Evolutionary conservation across 345 rosid species (phyloP), one percentile per base, ranked within the genome.

Genomic region (Lepidium sativum): DNA sequence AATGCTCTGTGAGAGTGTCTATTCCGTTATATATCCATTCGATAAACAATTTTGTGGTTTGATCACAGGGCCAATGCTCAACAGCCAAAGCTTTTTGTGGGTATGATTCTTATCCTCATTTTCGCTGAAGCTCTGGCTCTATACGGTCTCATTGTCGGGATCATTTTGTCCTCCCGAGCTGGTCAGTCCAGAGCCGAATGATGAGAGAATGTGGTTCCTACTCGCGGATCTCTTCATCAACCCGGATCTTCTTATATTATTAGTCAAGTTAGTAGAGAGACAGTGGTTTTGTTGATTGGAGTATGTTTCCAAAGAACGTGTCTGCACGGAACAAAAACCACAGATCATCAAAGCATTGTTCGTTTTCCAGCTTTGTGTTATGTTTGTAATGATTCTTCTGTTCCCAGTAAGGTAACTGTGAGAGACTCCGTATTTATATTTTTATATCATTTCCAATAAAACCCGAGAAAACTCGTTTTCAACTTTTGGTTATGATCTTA

Each of bases 41-140:
- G 52, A 5, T 55, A 63, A 48, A 52, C 18, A 58, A 54, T 40
- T 47, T 54, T 38, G 60, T 51, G 50, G 70, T 31, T 64, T 63
- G 56, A 38, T 56, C 13, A 60, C 82, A 90, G 92, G 76, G 97
- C 97, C 12, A 90, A 90, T 52, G 97, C 97, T 14, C 97, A 90
- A 54, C 95, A 90, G 68, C 97, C 97, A 50, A 90, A 90, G 75
- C 97, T 87, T 43, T 90, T 90, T 39, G 95, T 90, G n/a, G 95
- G 97, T 51, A 90, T 90, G 95, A 90, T 90, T 73, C 92, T 90
- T 45, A 90, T 90, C 77, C 92, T 87, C 70, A 87, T 90, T 67
- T 90, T 90, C 41, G 95, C 97, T 1, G 97, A 90, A 79, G 95
- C 95, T 1, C 76, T 90, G 74, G 97, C 95, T 16, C 81, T 90